Percentiles rank a stretch among this genome's conserved stretches.
Conservation (phyloP, 179 eudicot genomes). For the Drosera spatulata region DNA sequence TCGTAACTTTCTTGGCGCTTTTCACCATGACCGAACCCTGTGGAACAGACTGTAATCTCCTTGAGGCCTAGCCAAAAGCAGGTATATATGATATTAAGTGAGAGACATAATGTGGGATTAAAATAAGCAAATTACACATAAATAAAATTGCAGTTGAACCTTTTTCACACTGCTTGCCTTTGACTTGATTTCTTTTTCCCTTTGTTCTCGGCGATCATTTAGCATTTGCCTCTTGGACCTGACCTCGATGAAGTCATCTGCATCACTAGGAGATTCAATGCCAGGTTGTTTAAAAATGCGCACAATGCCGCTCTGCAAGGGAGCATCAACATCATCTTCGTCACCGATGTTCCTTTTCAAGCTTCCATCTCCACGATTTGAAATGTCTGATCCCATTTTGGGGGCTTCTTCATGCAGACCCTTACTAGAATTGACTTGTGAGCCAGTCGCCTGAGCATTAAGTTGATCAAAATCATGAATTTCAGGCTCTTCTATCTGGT, state of each 20-base stretch:
- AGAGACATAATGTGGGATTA: background rate
- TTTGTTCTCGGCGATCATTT: slow-evolving; percentile 95
- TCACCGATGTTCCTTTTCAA: slow-evolving; percentile 46
- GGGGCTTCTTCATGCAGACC: slow-evolving; percentile 22
- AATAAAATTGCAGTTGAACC: slow-evolving; percentile 22
- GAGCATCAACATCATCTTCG: slow-evolving; percentile 85
- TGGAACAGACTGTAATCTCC: slow-evolving; percentile 36
- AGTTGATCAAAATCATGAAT: slow-evolving; percentile 17
- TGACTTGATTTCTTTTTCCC: slow-evolving; percentile 86
- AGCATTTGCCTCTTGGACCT: slow-evolving; percentile 98
- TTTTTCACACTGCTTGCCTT: slow-evolving; percentile 52
- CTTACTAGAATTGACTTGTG: slow-evolving; percentile 22
- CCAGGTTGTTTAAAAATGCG: slow-evolving; percentile 82
- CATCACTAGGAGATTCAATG: slow-evolving; percentile 92
- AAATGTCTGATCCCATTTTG: slow-evolving; percentile 12
- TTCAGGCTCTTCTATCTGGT: slow-evolving; percentile 24
- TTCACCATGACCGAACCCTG: slow-evolving; percentile 25
- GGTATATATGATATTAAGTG: background rate
- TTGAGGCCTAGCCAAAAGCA: slow-evolving; percentile 30
- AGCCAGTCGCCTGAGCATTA: slow-evolving; percentile 17
- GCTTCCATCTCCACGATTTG: slow-evolving; percentile 42
- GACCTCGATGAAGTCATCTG: slow-evolving; percentile 95
- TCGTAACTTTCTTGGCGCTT: slow-evolving; percentile 22
- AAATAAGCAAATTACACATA: slow-evolving; percentile 4
- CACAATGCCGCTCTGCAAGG: slow-evolving; percentile 90